Evolutionary conservation across 768 basidiomycete genomes (phyloP), one percentile per base, ranked within the genome.

Genomic region (Podaxis sp.): DNA sequence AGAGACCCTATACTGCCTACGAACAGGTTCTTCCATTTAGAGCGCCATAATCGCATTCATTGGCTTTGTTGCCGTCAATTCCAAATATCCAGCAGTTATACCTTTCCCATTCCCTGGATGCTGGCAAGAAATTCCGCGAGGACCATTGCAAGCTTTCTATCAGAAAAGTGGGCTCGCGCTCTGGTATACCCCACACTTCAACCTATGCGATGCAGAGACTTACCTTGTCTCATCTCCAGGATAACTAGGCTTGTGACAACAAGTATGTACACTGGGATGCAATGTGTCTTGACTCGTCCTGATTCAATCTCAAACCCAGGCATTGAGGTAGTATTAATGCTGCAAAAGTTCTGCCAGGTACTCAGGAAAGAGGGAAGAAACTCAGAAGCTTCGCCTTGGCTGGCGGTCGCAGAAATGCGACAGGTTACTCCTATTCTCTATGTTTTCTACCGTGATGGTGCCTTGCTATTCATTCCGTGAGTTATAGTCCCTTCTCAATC

Each of bases 371-470:
- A 55, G 33, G 19, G 54, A 9, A 1, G 38, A 22, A 9, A n/a
- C 2, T 36, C 54, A 9, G 22, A 38, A 19, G 9, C n/a, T 11
- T 39, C 54, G 36, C 33, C 24, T 11, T 55, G 30, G 54, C 22
- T 36, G 17, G 54, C 38, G 11, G 36, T 55, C 3, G 1, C 15
- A 33, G 54, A 38, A 22, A 8, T 36, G 15, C 54, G n/a, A 5
- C 33, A 36, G 30, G 4, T 55, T 19, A 55, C 54, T 2, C 54
- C 54, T n/a, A 36, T 55, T 7, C 36, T 55, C n/a, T 55, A 55
- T n/a, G 33, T 55, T 22, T 55, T 55, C 36, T 39, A 55, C n/a
- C 54, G 54, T 11, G 54, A 55, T 39, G 54, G 54, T n/a, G 54
- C 54, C 22, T 19, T 55, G 9, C 8, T 55, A 11, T 38, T 55